Evolutionary conservation across 2,329 filamentous ascomycete species (phyloP).

Genomic region (Ophiostoma angusticollis): DNA sequence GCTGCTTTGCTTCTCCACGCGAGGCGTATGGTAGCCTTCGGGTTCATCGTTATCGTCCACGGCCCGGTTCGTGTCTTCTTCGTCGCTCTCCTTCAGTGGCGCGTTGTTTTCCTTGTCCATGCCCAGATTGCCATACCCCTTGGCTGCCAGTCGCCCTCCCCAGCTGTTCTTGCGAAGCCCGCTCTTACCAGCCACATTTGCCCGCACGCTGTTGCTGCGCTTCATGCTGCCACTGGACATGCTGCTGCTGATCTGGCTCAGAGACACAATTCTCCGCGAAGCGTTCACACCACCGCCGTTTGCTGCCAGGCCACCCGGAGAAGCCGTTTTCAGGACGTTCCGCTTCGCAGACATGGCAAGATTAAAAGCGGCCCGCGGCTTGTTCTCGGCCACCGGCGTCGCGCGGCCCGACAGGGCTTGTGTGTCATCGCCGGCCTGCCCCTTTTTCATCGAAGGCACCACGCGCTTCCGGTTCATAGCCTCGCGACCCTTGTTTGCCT

Average conservation of each 20-base stretch:
- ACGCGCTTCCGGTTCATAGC: constrained; percentile 46
- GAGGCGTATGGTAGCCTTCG: constrained; percentile 7
- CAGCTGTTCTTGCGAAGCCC: constrained; percentile 56
- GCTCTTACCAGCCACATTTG: constrained; percentile 32
- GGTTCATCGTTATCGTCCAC: neutral
- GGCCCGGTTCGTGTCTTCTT: constrained; percentile 30
- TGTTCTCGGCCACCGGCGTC: constrained; percentile 8
- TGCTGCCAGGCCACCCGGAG: constrained; percentile 19
- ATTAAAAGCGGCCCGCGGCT: constrained; percentile 29
- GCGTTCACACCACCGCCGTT: constrained; percentile 28
- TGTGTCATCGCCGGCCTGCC: neutral
- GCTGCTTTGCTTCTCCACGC: constrained; percentile 9
- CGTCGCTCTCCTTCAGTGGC: constrained; percentile 45
- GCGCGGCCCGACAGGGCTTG: too few species aligned
- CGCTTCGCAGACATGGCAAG: constrained; percentile 42
- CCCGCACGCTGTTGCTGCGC: constrained; percentile 66
- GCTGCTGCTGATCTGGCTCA: constrained; percentile 81
- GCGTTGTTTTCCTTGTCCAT: constrained; percentile 30
- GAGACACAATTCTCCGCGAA: constrained; percentile 71
- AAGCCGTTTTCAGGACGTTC: constrained; percentile 31
- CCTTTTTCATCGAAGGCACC: constrained; percentile 30
- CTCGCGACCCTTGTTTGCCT: constrained; percentile 40
- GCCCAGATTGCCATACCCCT: constrained; percentile 39
- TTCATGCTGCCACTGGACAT: constrained; percentile 51
- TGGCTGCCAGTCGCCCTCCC: constrained; percentile 36